A percentile compares a stretch with the other conserved stretches of the same genome.
Conservation (phyloP, 78 protist genomes). For the Salpingoeca rosetta region DNA sequence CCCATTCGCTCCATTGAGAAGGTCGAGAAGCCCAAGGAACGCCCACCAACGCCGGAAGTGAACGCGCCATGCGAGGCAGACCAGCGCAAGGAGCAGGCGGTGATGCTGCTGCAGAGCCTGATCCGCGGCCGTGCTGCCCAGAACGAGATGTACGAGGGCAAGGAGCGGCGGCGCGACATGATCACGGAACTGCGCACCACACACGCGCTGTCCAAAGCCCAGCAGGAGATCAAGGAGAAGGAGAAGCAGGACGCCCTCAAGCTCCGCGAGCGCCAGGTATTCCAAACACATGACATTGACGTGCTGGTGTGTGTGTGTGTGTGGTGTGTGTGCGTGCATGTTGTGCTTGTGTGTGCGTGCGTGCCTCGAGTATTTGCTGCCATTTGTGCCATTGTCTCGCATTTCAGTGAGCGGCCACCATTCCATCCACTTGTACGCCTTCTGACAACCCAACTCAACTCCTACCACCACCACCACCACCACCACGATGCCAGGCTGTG, state of each 20-base stretch:
- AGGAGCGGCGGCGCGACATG: constrained; percentile 48
- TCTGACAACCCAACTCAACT: too few relatives aligned
- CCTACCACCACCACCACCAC: too few relatives aligned
- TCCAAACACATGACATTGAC: neutral
- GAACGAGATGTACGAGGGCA: constrained; percentile 48
- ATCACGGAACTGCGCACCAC: constrained; percentile 55
- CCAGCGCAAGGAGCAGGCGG: constrained; percentile 19
- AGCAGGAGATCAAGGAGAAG: neutral
- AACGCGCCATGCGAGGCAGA: constrained; percentile 12
- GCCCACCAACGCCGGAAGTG: constrained; percentile 42
- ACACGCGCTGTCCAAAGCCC: neutral
- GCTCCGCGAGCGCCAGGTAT: neutral
- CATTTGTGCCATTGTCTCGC: too few relatives aligned
- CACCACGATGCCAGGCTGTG: too few relatives aligned
- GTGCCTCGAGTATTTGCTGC: too few relatives aligned
- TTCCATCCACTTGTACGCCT: too few relatives aligned
- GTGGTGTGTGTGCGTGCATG: too few relatives aligned
- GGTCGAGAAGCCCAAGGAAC: neutral
- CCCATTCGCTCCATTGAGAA: neutral
- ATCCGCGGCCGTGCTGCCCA: constrained; percentile 66
- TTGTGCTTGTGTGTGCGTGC: too few relatives aligned
- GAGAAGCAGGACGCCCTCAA: neutral
- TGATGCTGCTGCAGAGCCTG: constrained; percentile 51
- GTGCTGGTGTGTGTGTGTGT: too few relatives aligned
- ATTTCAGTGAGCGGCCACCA: too few relatives aligned